Percentiles rank a stretch among this genome's conserved stretches.
These are phyloP conservation scores for Herpetomonas samuelpessoai DNA, from an alignment of 208 protist species.

Conservation along the genomic window DNA sequence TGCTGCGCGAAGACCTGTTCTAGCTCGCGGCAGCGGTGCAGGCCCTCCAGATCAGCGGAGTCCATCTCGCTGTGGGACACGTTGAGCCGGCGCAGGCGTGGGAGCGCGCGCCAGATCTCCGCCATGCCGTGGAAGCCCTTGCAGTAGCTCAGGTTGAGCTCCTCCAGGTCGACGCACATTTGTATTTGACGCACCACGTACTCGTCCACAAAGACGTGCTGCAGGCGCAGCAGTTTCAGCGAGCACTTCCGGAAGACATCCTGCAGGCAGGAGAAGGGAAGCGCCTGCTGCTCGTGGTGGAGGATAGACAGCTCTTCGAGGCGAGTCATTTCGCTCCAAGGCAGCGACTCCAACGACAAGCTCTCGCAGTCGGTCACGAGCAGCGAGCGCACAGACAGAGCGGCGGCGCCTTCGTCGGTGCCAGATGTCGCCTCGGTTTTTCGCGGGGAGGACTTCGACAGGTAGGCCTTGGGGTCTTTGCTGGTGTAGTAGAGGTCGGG, in stretches of 20 bases:
- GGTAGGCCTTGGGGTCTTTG: constrained; percentile 10
- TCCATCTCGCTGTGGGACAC: constrained; percentile 16
- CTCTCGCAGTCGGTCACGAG: constrained; percentile 25
- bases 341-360: constrained; percentile 15
- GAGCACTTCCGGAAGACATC: constrained; percentile 10
- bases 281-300: constrained; percentile 19
- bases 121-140: constrained; percentile 19
- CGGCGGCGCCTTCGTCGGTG: neutral
- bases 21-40: constrained; percentile 1
- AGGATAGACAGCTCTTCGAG: constrained; percentile 31
- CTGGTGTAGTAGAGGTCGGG: constrained; percentile 23
- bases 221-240: constrained; percentile 19
- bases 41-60: neutral
- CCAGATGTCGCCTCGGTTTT: neutral
- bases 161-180: constrained; percentile 11
- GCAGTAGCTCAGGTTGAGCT: constrained; percentile 35
- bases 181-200: constrained; percentile 12
- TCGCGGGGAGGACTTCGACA: constrained; percentile 16
- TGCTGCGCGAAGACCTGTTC: constrained; percentile 6
- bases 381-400: constrained; percentile 21
- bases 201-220: constrained; percentile 29
- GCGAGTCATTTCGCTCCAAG: constrained; percentile 15
- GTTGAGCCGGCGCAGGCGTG: constrained; percentile 17
- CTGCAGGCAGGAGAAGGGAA: constrained; percentile 15
- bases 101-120: constrained; percentile 17